Percentiles rank a stretch among this genome's conserved stretches.
phyloP scores from a whole-genome alignment of 441 rosid species.

The Corymbia calophylla region DNA sequence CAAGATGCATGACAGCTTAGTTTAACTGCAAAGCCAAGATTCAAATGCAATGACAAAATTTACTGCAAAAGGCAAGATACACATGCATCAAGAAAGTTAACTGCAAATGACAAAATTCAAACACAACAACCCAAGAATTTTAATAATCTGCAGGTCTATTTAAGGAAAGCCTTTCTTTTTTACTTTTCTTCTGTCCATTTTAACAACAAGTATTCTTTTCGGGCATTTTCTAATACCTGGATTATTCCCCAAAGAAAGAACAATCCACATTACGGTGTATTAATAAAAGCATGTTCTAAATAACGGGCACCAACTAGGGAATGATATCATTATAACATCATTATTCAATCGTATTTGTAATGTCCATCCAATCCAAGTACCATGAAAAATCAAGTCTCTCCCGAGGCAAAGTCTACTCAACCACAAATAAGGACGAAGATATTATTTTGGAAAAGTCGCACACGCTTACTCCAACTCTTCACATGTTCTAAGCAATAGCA shows the following conservation, averaged over 20 bases:
- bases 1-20: neutral
- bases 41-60: neutral
- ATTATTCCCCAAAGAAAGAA: neutral
- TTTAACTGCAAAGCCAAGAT: neutral
- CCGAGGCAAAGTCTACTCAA: neutral
- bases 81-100: neutral
- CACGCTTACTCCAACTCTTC: neutral
- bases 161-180: neutral
- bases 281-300: neutral
- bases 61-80: neutral
- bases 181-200: neutral
- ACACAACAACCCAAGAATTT: neutral
- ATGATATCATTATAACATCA: neutral
- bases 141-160: neutral
- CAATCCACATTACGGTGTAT: neutral
- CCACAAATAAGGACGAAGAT: neutral
- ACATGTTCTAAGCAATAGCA: neutral
- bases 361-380: neutral
- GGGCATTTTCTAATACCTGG: neutral
- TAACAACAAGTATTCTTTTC: neutral
- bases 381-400: neutral
- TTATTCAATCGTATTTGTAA: neutral
- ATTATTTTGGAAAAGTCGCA: neutral
- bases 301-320: neutral
- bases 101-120: neutral